These are phyloP conservation scores for Marasmius tenuissimus DNA, from an alignment of 1,284 basidiomycete genomes.

Conservation along the genomic window DNA sequence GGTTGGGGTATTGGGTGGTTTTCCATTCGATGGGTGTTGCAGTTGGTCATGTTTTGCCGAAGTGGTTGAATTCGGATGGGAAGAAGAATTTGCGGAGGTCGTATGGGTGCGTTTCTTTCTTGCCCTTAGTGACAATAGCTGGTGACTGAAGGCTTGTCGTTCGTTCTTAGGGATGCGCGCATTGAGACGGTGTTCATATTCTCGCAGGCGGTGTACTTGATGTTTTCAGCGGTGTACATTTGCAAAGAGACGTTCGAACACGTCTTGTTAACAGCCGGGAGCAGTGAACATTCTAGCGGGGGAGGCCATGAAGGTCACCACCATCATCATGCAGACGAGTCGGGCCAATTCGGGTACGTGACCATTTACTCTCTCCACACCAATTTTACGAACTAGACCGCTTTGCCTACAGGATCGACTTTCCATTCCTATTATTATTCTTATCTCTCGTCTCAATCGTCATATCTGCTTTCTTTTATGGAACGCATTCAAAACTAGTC, in stretches of 20 bases:
- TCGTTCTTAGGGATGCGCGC: slow-evolving; percentile 59
- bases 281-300: slow-evolving; percentile 22
- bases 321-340: slow-evolving; percentile 48
- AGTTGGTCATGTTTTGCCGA: slow-evolving; percentile 53
- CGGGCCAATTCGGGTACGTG: slow-evolving; percentile 28
- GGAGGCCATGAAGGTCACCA: slow-evolving; percentile 53
- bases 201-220: slow-evolving; percentile 85
- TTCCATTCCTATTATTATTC: slow-evolving; percentile 64
- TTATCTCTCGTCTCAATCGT: slow-evolving; percentile 58
- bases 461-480: slow-evolving; percentile 52
- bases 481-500: slow-evolving; percentile 70
- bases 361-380: neutral
- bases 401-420: slow-evolving; percentile 54
- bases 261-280: slow-evolving; percentile 60
- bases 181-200: slow-evolving; percentile 82
- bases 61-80: slow-evolving; percentile 25
- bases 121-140: too few relatives aligned
- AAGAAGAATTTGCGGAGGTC: slow-evolving; percentile 36
- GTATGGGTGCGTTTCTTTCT: slow-evolving; percentile 64
- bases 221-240: slow-evolving; percentile 90
- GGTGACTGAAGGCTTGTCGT: neutral
- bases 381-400: neutral
- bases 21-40: slow-evolving; percentile 88
- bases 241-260: slow-evolving; percentile 93
- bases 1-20: slow-evolving; percentile 93